Conservation (phyloP, 1,139 yeast genomes). For the Yamadazyma friedrichii region DNA sequence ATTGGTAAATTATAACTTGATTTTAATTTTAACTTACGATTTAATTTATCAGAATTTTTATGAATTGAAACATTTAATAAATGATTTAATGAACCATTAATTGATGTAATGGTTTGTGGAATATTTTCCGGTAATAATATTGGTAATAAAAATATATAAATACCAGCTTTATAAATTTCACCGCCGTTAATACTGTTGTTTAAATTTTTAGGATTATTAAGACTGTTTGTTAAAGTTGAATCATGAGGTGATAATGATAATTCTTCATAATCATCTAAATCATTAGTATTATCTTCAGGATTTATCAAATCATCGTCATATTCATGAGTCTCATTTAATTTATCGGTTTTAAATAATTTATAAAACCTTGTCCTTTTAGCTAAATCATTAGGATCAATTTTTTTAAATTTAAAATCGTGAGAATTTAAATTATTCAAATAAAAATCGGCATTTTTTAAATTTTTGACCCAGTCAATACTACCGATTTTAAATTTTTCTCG, state of each 20-base stretch:
- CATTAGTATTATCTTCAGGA: conserved; percentile 7
- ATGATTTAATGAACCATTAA: conserved; percentile 49
- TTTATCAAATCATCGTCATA: conserved; percentile 3
- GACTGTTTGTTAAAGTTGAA: background rate
- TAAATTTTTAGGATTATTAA: background rate
- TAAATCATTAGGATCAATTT: conserved; percentile 33
- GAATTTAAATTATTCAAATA: conserved; percentile 42
- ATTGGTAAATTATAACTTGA: conserved; percentile 46
- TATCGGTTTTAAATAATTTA: conserved; percentile 23
- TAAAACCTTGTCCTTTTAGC: conserved; percentile 39
- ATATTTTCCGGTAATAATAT: conserved; percentile 65
- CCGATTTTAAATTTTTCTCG: conserved; percentile 54
- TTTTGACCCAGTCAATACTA: conserved; percentile 45
- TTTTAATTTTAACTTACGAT: conserved; percentile 29
- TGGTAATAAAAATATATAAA: conserved; percentile 76
- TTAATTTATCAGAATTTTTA: conserved; percentile 37
- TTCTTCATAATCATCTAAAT: background rate
- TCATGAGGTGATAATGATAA: background rate
- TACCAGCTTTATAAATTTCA: conserved; percentile 58
- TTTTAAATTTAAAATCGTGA: conserved; percentile 28
- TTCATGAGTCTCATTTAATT: conserved; percentile 12
- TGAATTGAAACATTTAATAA: conserved; percentile 28
- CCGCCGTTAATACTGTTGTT: conserved; percentile 2
- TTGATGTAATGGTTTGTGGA: conserved; percentile 67
- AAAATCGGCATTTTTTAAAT: conserved; percentile 44